Evolutionary conservation across 306 rosid genomes (phyloP), one percentile per base, ranked within the genome.

Genomic region (Ceratonia siliqua): DNA sequence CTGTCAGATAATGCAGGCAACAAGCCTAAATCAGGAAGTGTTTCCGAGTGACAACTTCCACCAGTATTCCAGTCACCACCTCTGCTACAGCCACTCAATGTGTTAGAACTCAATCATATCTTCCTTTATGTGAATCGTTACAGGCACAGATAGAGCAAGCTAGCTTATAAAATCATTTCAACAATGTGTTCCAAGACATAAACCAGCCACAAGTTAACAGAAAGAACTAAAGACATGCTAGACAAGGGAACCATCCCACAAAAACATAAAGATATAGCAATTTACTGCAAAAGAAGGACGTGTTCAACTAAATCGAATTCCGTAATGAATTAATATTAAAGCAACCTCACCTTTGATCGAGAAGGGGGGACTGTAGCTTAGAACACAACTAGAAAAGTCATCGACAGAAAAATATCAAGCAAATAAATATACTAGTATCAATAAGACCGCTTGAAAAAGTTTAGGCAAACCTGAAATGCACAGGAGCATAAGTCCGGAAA

Each of bases 61-160:
- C 97, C 98, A 2, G 89, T 63, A 57, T 89, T 89, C 97, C 98
- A 93, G 41, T 83, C 84, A 36, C 98, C 96, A n/a, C 91, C 97
- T 57, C 98, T 93, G 87, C 62, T 42, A 62, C 46, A 68, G 68
- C 46, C 72, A 81, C 5, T 42, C 28, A 72, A 77, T 62, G 68
- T 18, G 50, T 85, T 38, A 83, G 58, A 24, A 69, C 55, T 78
- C 65, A 41, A 59, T 22, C 68, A 73, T 63, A 18, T 33, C 53
- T 22, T 45, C 33, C 33, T 49, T 22, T 5, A 72, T 15, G 30
- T 33, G 76, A 55, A 7, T 41, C 25, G 33, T 42, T 15, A 49
- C 36, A 45, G 36, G 35, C 33, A n/a, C 46, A 42, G 8, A 50
- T 20, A 45, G 30, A 53, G 25, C 18, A 3, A n/a, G 67, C 30